Evolutionary conservation across 2,329 filamentous ascomycete genomes (phyloP).

Genomic region (Nemania sp.): DNA sequence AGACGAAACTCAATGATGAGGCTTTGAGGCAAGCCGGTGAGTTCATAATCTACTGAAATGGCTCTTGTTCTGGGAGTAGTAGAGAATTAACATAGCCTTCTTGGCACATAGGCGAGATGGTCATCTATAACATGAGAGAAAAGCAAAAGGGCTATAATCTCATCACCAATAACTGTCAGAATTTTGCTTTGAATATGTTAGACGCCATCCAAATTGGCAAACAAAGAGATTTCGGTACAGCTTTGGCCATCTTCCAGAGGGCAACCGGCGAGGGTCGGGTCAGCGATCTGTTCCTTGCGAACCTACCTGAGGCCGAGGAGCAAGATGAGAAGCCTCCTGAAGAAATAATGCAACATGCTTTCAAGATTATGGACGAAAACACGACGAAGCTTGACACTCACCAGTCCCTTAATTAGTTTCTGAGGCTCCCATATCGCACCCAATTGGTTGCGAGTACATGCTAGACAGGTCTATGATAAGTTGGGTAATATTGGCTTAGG

Average conservation of each 20-base stretch:
- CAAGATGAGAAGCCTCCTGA: constrained; percentile 33
- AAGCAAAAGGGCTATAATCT: constrained; percentile 41
- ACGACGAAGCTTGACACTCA: constrained; percentile 40
- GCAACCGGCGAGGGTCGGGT: constrained; percentile 36
- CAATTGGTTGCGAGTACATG: neutral
- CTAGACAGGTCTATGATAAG: neutral
- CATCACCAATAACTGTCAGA: constrained; percentile 42
- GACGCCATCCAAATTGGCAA: constrained; percentile 39
- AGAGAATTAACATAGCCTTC: constrained; percentile 16
- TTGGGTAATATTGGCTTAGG: neutral
- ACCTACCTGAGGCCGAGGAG: constrained; percentile 36
- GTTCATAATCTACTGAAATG: constrained; percentile 1
- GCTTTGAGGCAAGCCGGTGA: constrained; percentile 41
- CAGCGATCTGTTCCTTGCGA: constrained; percentile 36
- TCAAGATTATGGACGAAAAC: constrained; percentile 41
- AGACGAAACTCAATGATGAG: constrained; percentile 40
- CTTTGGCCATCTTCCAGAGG: constrained; percentile 38
- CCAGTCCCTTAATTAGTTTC: constrained; percentile 14
- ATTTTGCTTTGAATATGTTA: constrained; percentile 41
- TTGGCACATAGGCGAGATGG: constrained; percentile 37
- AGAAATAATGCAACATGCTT: constrained; percentile 33
- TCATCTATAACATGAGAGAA: constrained; percentile 41
- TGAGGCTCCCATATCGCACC: neutral
- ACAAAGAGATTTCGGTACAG: constrained; percentile 38
- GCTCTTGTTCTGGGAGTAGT: neutral